Conservation (phyloP, 768 basidiomycete genomes). For the Psilocybe tampanensis region DNA sequence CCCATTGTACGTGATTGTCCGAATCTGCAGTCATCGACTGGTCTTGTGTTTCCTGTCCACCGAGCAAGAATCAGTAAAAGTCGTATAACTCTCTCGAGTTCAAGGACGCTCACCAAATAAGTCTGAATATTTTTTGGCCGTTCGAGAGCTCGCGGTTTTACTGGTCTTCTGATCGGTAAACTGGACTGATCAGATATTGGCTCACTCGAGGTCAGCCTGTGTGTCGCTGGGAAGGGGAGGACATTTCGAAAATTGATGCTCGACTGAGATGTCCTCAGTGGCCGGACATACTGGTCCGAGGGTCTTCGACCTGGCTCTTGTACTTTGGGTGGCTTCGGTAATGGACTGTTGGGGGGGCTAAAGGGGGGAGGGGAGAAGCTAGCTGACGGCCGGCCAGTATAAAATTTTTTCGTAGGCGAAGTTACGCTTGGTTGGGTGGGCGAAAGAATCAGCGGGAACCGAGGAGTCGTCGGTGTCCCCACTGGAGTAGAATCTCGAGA, state of each 20-base stretch:
- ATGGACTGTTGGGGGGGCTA: slow-evolving; percentile 39
- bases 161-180: slow-evolving; percentile 20
- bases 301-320: slow-evolving; percentile 6
- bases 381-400: slow-evolving; percentile 23
- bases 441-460: slow-evolving; percentile 18
- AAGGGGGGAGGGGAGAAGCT: slow-evolving; percentile 32
- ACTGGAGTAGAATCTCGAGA: slow-evolving; percentile 45
- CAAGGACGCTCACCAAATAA: slow-evolving; percentile 14
- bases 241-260: slow-evolving; percentile 19
- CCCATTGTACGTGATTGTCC: slow-evolving; percentile 40
- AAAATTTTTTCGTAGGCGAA: slow-evolving; percentile 24
- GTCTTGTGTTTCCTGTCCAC: slow-evolving; percentile 19
- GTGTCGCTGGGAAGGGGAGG: slow-evolving; percentile 21
- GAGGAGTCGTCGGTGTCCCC: slow-evolving; percentile 42
- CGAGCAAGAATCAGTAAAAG: slow-evolving; percentile 10
- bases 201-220: slow-evolving; percentile 30
- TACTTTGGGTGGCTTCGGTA: slow-evolving; percentile 32
- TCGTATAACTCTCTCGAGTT: not conserved
- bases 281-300: slow-evolving; percentile 8
- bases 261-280: slow-evolving; percentile 21
- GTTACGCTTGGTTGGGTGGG: slow-evolving; percentile 20
- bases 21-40: slow-evolving; percentile 6
- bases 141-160: slow-evolving; percentile 19
- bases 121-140: slow-evolving; percentile 13
- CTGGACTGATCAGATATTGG: slow-evolving; percentile 26